A percentile compares a stretch with the other conserved stretches of the same genome.
Evolutionary conservation across 2,329 filamentous ascomycete species (phyloP).

Genomic region (Venturia effusa): DNA sequence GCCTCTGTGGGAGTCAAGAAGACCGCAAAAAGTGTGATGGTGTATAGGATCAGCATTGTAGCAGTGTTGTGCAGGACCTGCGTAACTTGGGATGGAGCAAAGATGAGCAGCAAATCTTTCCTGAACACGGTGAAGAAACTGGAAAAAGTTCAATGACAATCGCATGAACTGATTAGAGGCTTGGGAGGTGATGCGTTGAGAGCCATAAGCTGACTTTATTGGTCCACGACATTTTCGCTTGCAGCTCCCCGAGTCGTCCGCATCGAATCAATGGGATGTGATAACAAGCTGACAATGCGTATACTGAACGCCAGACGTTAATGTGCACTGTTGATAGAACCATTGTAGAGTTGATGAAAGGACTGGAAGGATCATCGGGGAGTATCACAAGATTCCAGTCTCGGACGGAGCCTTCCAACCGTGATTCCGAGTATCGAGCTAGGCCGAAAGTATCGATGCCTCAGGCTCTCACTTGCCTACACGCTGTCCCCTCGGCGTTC

Average conservation of each 20-base stretch:
- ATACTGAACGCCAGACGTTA: too few relatives aligned
- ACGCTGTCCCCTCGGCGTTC: too few relatives aligned
- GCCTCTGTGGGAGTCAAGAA: background rate
- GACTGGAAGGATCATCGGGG: too few relatives aligned
- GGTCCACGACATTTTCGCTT: background rate
- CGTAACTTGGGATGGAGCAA: background rate
- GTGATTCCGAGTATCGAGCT: too few relatives aligned
- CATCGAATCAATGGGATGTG: background rate
- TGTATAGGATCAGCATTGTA: background rate
- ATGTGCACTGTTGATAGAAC: too few relatives aligned
- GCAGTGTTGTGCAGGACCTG: background rate
- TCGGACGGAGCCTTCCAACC: too few relatives aligned
- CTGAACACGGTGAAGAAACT: background rate
- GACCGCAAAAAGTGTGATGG: background rate
- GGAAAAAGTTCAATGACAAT: background rate
- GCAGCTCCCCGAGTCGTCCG: too few relatives aligned
- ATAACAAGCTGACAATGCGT: background rate
- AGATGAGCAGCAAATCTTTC: background rate
- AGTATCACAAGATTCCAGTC: too few relatives aligned
- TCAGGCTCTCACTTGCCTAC: too few relatives aligned
- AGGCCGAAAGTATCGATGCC: too few relatives aligned
- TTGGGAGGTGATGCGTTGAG: background rate
- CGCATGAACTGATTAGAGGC: background rate
- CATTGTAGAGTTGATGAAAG: too few relatives aligned
- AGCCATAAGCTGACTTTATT: background rate